Conservation (phyloP, 73 alveolate species). For the Stentor roeselii region DNA sequence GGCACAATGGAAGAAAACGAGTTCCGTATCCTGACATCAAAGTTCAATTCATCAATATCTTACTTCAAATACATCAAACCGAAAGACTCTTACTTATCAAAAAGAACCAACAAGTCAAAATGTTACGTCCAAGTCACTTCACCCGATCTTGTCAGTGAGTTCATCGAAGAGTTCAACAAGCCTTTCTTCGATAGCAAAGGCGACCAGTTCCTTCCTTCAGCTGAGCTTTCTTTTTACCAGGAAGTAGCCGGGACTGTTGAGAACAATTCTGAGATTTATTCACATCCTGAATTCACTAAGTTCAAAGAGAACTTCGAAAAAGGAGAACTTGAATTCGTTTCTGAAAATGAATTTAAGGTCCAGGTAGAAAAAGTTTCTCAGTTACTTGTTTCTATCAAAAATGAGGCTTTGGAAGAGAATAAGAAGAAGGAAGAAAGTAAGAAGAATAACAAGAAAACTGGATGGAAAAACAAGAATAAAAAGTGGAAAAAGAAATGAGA, state of each 20-base stretch:
- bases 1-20: neutral
- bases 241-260: neutral
- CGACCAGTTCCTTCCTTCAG: neutral
- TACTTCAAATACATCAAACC: neutral
- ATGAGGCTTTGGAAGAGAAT: neutral
- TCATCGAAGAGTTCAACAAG: neutral
- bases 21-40: neutral
- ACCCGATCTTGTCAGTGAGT: neutral
- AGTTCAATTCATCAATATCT: neutral
- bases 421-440: neutral
- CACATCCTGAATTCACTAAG: neutral
- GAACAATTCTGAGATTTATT: neutral
- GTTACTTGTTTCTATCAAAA: neutral
- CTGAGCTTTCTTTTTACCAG: neutral
- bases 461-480: neutral
- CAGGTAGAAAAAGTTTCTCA: neutral
- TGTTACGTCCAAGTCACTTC: neutral
- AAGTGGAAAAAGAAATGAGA: neutral
- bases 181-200: conserved; percentile 5
- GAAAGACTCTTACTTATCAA: no score
- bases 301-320: neutral
- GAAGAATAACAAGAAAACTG: neutral
- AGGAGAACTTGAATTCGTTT: neutral
- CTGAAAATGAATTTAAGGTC: no score
- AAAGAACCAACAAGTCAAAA: neutral